These are phyloP conservation scores for Phytophthora palmivora DNA, from an alignment of 352 stramenopile species.

Conservation along the genomic window DNA sequence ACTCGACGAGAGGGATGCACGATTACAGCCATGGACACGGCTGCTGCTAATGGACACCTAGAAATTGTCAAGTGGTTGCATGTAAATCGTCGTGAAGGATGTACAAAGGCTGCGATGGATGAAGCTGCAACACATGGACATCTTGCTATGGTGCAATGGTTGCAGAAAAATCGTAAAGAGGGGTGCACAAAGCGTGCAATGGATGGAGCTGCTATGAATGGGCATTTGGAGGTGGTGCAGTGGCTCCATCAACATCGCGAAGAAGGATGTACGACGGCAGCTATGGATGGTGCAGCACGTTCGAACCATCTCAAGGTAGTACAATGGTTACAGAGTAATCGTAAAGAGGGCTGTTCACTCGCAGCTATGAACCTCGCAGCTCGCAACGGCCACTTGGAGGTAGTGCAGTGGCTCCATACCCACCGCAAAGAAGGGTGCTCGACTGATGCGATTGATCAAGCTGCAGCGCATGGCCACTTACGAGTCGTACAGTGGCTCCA, in stretches of 20 bases:
- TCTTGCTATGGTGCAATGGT: slow-evolving; percentile 33
- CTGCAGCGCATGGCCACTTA: slow-evolving; percentile 39
- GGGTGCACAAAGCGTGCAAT: slow-evolving; percentile 35
- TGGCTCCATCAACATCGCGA: slow-evolving; percentile 38
- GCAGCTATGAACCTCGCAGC: slow-evolving; percentile 42
- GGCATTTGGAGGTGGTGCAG: slow-evolving; percentile 34
- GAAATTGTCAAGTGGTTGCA: slow-evolving; percentile 43
- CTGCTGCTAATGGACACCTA: slow-evolving; percentile 35
- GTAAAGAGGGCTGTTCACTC: slow-evolving; percentile 32
- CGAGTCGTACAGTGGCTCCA: slow-evolving; percentile 42
- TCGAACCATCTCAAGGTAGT: slow-evolving; percentile 38
- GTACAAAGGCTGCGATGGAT: slow-evolving; percentile 41
- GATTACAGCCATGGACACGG: slow-evolving; percentile 36
- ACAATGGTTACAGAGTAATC: slow-evolving; percentile 41
- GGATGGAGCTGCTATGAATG: slow-evolving; percentile 39
- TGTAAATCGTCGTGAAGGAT: slow-evolving; percentile 33
- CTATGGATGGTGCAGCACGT: slow-evolving; percentile 37
- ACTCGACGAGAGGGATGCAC: slow-evolving; percentile 40
- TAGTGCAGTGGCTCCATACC: slow-evolving; percentile 37
- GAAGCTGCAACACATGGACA: slow-evolving; percentile 37
- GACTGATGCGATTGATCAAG: slow-evolving; percentile 40
- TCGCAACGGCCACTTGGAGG: slow-evolving; percentile 36
- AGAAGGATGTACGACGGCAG: slow-evolving; percentile 40
- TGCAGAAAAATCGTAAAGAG: slow-evolving; percentile 35
- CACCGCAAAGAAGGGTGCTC: slow-evolving; percentile 36